Conservation (phyloP, 2,329 filamentous ascomycete species). For the Alternaria sp. region DNA sequence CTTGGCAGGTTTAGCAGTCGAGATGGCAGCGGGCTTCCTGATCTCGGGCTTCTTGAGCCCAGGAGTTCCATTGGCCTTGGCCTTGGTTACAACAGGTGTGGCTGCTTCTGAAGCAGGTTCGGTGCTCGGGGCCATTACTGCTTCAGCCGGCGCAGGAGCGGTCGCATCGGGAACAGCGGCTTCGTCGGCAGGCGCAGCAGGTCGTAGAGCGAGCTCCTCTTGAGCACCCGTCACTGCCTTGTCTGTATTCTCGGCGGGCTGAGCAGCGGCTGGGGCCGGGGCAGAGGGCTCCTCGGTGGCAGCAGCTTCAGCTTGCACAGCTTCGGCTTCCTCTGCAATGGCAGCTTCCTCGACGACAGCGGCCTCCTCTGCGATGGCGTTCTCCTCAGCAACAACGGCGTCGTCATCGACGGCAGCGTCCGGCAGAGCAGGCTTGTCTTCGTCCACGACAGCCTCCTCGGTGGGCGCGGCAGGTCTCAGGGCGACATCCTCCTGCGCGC, state of each 20-base stretch:
- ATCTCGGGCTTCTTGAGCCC: constrained; percentile 18
- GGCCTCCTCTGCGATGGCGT: constrained; percentile 28
- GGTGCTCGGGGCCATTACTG: constrained; percentile 24
- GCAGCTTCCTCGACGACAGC: not conserved
- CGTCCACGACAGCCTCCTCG: constrained; percentile 44
- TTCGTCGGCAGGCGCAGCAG: constrained; percentile 46
- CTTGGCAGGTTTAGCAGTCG: constrained; percentile 38
- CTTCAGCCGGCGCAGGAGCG: constrained; percentile 43
- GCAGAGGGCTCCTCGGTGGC: not conserved
- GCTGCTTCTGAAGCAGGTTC: not conserved
- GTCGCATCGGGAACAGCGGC: constrained; percentile 43
- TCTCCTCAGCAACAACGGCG: constrained; percentile 2
- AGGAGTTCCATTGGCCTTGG: constrained; percentile 24
- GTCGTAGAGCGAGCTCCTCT: constrained; percentile 51
- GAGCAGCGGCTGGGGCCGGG: not conserved
- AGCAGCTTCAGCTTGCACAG: not conserved
- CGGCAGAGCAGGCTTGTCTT: constrained; percentile 24
- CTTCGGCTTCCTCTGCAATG: not conserved
- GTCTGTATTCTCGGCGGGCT: constrained; percentile 49
- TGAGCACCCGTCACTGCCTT: constrained; percentile 52
- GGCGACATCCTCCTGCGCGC: constrained; percentile 49
- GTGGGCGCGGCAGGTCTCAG: constrained; percentile 51
- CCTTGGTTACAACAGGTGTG: constrained; percentile 2
- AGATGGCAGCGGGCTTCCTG: constrained; percentile 44
- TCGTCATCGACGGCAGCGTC: constrained; percentile 31